Evolutionary conservation across 768 basidiomycete species (phyloP).

Genomic region (Russula griseocarnosa): DNA sequence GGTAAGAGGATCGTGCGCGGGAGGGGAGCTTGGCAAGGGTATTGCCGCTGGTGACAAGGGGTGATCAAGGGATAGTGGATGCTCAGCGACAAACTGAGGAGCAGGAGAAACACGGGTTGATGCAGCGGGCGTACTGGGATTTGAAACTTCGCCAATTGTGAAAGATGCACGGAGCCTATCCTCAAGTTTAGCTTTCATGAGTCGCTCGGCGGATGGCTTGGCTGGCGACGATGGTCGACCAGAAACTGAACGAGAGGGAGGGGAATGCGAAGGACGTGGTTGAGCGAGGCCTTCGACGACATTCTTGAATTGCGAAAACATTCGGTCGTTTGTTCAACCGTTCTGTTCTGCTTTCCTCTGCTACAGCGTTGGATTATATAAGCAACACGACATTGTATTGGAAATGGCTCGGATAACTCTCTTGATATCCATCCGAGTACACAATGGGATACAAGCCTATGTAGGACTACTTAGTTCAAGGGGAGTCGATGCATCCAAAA

Average conservation of each 20-base stretch:
- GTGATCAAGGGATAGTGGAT: constrained; percentile 34
- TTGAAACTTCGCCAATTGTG: constrained; percentile 53
- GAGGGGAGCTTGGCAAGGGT: constrained; percentile 24
- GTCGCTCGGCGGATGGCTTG: constrained; percentile 31
- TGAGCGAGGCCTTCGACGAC: constrained; percentile 69
- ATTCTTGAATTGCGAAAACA: constrained; percentile 74
- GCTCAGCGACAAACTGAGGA: constrained; percentile 34
- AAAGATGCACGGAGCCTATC: constrained; percentile 71
- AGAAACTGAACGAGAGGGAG: constrained; percentile 24
- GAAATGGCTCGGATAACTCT: too few relatives aligned
- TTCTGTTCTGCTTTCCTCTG: not conserved
- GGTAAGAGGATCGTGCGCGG: constrained; percentile 2
- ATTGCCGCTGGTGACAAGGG: constrained; percentile 29
- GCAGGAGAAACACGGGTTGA: constrained; percentile 45
- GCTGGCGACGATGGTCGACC: constrained; percentile 25
- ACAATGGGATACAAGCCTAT: not conserved
- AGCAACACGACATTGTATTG: not conserved
- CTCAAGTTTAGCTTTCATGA: constrained; percentile 61
- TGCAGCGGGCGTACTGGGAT: constrained; percentile 39
- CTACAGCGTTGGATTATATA: not conserved
- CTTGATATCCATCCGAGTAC: not conserved
- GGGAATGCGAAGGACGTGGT: constrained; percentile 40
- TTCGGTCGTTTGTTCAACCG: too few relatives aligned
- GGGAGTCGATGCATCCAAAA: constrained; percentile 25
- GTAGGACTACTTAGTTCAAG: constrained; percentile 4